Conservation (phyloP, 2,329 filamentous ascomycete genomes). For the Microdochium bolleyi region DNA sequence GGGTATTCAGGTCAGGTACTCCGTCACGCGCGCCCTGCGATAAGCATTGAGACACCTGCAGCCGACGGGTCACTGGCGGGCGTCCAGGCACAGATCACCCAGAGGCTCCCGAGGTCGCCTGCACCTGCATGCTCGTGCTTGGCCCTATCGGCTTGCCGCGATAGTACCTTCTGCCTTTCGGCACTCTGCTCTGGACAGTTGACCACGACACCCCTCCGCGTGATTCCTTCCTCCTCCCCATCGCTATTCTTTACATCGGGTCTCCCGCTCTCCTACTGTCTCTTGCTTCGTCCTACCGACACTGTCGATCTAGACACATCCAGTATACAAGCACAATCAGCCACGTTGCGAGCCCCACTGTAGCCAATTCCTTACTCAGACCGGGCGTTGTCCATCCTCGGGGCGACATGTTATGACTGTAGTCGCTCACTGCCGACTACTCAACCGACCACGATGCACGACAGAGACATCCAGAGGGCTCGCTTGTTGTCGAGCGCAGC, state of each 20-base stretch:
- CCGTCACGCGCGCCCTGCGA: too few relatives aligned
- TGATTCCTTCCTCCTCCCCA: background rate
- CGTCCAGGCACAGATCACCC: background rate
- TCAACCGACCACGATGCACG: constrained; percentile 35
- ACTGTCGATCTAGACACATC: too few relatives aligned
- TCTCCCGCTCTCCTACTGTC: too few relatives aligned
- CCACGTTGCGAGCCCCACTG: too few relatives aligned
- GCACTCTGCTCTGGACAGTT: background rate
- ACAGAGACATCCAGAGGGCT: constrained; percentile 47
- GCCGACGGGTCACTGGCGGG: background rate
- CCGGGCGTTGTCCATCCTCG: too few relatives aligned
- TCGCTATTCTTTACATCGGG: background rate
- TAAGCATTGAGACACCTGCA: background rate
- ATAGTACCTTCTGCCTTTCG: background rate
- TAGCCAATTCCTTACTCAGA: too few relatives aligned
- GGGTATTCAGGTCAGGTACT: too few relatives aligned
- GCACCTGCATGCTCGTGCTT: background rate
- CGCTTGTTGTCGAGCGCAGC: constrained; percentile 78
- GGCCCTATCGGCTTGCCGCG: background rate
- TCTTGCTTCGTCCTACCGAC: too few relatives aligned
- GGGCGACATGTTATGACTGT: too few relatives aligned
- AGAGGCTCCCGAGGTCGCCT: background rate
- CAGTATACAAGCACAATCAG: too few relatives aligned
- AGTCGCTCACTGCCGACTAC: too few relatives aligned
- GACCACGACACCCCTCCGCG: background rate